Evolutionary conservation across 2,329 filamentous ascomycete genomes (phyloP).

Genomic region (Bertia moriformis): DNA sequence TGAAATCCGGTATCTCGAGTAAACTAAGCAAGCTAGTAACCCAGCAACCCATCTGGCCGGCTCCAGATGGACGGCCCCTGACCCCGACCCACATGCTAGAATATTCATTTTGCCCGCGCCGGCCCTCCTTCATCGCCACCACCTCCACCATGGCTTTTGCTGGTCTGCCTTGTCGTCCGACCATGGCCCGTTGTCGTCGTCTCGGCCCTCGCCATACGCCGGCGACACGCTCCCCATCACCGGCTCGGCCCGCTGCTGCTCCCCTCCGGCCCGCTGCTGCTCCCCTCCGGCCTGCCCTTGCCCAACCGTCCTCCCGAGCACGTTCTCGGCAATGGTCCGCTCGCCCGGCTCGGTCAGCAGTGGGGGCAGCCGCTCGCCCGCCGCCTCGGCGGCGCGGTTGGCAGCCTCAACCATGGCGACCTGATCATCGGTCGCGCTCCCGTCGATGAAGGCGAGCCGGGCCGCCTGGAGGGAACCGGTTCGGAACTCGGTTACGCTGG

Average conservation of each 20-base stretch:
- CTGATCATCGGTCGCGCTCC: slow-evolving; percentile 39
- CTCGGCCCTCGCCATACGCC: too few relatives aligned
- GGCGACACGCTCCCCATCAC: too few relatives aligned
- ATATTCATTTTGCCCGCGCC: too few relatives aligned
- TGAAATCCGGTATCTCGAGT: too few relatives aligned
- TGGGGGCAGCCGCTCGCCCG: slow-evolving; percentile 31
- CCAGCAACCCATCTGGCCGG: too few relatives aligned
- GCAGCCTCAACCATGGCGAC: slow-evolving; percentile 40
- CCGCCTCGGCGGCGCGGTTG: slow-evolving; percentile 28
- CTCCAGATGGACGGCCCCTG: too few relatives aligned
- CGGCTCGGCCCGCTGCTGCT: too few relatives aligned
- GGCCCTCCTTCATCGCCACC: too few relatives aligned
- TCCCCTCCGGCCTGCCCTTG: background rate
- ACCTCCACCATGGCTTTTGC: background rate
- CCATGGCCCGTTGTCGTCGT: too few relatives aligned
- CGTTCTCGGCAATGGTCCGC: slow-evolving; percentile 7
- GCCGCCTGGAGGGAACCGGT: slow-evolving; percentile 39
- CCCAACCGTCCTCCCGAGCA: background rate
- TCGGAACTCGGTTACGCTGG: slow-evolving; percentile 35
- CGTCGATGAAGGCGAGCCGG: slow-evolving; percentile 44
- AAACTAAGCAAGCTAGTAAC: too few relatives aligned
- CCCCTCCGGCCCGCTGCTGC: background rate
- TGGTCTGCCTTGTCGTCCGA: background rate
- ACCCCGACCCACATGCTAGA: too few relatives aligned
- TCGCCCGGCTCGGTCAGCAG: slow-evolving; percentile 27